Evolutionary conservation across 2,329 filamentous ascomycete genomes (phyloP), one percentile per base, ranked within the genome.

Genomic region (Stenocarpella maydis): DNA sequence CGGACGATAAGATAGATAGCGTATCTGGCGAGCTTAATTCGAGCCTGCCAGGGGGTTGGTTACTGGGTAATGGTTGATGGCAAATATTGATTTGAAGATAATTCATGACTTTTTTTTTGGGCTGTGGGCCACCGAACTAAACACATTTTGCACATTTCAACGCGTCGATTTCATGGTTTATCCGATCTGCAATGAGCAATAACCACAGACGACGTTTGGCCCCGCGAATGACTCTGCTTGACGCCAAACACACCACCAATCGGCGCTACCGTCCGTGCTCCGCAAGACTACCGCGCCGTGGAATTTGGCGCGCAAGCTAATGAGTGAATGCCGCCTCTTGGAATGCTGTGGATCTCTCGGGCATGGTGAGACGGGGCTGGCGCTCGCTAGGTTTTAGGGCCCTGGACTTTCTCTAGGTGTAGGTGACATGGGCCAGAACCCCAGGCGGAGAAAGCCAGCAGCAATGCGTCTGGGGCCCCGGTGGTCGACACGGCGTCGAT

Each of bases 361-460:
- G 2, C 19, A 28, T 53, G 45, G 63, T 52, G 50, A 43, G 63
- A 65, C 49, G 24, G 21, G 19, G 4, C 37, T 21, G 47, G 34
- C 47, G 34, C 47, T 45, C 24, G 63, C 49, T 24, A 45, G 49
- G 63, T 54, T 65, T 65, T 37, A 54, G 63, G 49, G 49, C 63
- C 63, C 12, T 21, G 24, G 37, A 15, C 10, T 15, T 19, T 28
- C 24, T 45, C 39, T 19, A 12, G n/a, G 6, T 28, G 26, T 19
- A 49, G 26, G 58, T 61, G 26, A 61, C 58, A 61, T 61, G 19
- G 26, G n/a, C 41, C n/a, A 61, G 26, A 9, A 34, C 31, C 31
- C n/a, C n/a, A n/a, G n/a, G n/a, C n/a, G n/a, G n/a, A n/a, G n/a
- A n/a, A n/a, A n/a, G n/a, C n/a, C n/a, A n/a, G n/a, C n/a, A n/a